Base-by-base conservation (phyloP, 371 early-diverging fungal species). In the Thermomucor indicae-seudaticae region DNA sequence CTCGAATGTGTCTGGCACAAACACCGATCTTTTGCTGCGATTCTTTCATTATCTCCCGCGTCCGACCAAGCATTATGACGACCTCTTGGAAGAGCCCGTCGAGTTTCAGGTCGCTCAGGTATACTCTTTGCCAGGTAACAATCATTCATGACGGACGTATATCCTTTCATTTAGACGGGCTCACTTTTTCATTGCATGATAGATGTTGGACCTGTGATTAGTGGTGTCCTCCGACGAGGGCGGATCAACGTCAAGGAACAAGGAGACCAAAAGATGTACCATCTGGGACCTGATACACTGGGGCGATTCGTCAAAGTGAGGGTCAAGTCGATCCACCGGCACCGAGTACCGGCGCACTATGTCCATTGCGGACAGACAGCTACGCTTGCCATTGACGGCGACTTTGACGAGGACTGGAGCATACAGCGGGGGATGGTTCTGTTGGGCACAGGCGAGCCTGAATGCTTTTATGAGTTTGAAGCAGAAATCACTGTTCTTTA, bases 391-490 rank as follows among this genome's bases (percentile, higher is more conserved):
- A 67, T 96, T 14, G 83, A 87, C 51, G 47, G 56, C 1, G 41
- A 47, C 1, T 49, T 62, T 72, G 32, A 73, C 58, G 51, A 58
- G 24, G 28, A 81, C 11, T 60, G 76, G 58, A 72, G 75, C 31
- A 70, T 90, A 24, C 75, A 88, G 41, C 89, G 89, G 51, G 94
- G 96, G 7, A 92, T 93, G 92, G 94, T 93, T 0, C 60, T 95
- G 27, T 45, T 95, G 2, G 79, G 64, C 16, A 64, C 71, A 1
- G 70, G 73, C 17, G 47, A 55, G 0, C 65, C 76, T 5, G 59
- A 56, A 3, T 86, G 90, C 19, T 82, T 80, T 32, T 67, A 68
- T 55, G 84, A 80, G 50, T 94, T 94, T 67, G 92, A 93, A 56
- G 95, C 93, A 1, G 91, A 93, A 43, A 71, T 94, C 4, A 75